Evolutionary conservation across 1,284 basidiomycete species (phyloP), one percentile per base, ranked within the genome.

Genomic region (Austropuccinia psidii): DNA sequence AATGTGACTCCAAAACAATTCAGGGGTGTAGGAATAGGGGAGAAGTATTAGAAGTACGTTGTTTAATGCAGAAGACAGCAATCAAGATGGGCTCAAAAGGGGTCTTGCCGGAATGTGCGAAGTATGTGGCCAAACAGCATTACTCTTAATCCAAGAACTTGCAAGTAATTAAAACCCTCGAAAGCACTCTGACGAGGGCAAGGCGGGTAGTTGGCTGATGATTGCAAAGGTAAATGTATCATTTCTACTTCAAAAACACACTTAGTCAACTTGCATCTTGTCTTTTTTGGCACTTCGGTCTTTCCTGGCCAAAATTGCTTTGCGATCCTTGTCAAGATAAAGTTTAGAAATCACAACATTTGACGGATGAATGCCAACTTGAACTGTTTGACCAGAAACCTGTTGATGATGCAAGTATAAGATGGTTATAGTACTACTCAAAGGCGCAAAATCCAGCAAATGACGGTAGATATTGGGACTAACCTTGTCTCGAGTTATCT

Each of bases 401-500:
- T 70, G 43, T 7, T 3, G 19, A 60, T 43, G 8, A 27, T 2
- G 6, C 19, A 21, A 43, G 11, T 19, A 5, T 37, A 33, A 37
- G n/a, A 37, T 41, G 19, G 15, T n/a, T 35, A n/a, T 13, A 43
- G 27, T 43, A 41, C 31, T 29, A 9, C 17, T 33, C 27, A 54
- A 7, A 47, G 41, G 3, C 41, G 47, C 27, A 21, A 43, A 43
- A 15, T 27, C 50, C 9, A 52, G 24, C 9, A 37, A 62, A 13
- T 43, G 9, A 62, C 24, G 37, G 31, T 15, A 19, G 17, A 58
- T 2, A 58, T 15, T 35, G n/a, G 13, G 39, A 64, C 55, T 50
- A 78, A 91, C 91, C 85, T 98, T 98, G 86, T 99, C 96, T 78
- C 94, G 88, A 81, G 90, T 89, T 76, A 99, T 93, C 82, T 94